Conservation (phyloP, 441 rosid species). For the Arabidopsis hybrid region DNA sequence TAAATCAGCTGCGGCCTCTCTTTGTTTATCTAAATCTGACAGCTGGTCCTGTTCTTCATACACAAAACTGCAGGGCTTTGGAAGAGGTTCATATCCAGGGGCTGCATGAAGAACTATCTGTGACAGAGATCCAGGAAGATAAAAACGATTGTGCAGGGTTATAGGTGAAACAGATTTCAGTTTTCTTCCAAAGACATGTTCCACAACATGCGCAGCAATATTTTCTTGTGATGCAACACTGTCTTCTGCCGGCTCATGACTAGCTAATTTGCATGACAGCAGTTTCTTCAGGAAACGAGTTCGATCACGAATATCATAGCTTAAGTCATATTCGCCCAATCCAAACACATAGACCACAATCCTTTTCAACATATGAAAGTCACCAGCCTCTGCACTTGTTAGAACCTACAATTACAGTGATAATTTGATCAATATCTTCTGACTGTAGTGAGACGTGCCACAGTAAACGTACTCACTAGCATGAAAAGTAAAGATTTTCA, state of each 20-base stretch:
- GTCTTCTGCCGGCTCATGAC: slow-evolving; percentile 52
- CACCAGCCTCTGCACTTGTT: slow-evolving; percentile 57
- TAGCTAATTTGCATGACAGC: slow-evolving; percentile 50
- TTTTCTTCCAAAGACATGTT: slow-evolving; percentile 66
- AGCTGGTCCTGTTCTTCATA: slow-evolving; percentile 55
- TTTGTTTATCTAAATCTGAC: slow-evolving; percentile 44
- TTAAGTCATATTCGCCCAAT: slow-evolving; percentile 83
- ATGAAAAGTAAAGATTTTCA: not conserved
- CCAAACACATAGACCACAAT: slow-evolving; percentile 78
- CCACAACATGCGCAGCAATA: slow-evolving; percentile 52
- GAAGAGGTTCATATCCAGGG: slow-evolving; percentile 98
- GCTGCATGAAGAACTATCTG: slow-evolving; percentile 99
- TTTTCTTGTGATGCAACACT: slow-evolving; percentile 50
- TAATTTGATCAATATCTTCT: slow-evolving; percentile 13
- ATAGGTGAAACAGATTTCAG: slow-evolving; percentile 51
- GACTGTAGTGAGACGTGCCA: slow-evolving; percentile 6
- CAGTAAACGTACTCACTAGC: not conserved
- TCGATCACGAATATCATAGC: slow-evolving; percentile 94
- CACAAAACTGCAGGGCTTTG: slow-evolving; percentile 79
- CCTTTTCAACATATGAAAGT: slow-evolving; percentile 56
- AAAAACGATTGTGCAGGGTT: slow-evolving; percentile 66
- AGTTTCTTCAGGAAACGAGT: slow-evolving; percentile 81
- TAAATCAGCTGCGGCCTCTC: slow-evolving; percentile 46
- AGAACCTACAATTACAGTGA: slow-evolving; percentile 58
- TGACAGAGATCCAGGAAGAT: slow-evolving; percentile 98